Evolutionary conservation across 441 rosid species (phyloP).

Genomic region (Jatropha multifida): DNA sequence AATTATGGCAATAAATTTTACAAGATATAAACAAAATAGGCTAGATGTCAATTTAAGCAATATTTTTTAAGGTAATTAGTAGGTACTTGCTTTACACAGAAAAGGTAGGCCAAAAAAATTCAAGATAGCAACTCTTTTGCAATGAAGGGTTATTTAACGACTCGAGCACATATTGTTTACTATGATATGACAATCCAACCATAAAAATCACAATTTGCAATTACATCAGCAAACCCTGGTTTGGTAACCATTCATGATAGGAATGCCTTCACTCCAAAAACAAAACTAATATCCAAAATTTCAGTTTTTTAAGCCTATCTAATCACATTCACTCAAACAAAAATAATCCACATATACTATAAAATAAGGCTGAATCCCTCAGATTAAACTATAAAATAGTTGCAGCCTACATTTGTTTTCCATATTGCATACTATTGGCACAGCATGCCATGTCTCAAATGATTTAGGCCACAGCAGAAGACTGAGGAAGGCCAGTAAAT

Average conservation of each 20-base stretch:
- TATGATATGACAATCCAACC: neutral
- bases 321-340: neutral
- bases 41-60: neutral
- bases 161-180: neutral
- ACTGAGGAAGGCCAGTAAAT: neutral
- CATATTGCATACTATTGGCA: neutral
- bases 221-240: neutral
- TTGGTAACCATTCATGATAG: neutral
- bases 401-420: neutral
- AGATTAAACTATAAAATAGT: neutral
- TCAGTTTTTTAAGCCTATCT: neutral
- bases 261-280: neutral
- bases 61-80: neutral
- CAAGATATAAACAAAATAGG: neutral
- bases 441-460: neutral
- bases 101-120: neutral
- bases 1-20: neutral
- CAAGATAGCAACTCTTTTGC: neutral
- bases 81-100: neutral
- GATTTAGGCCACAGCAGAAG: slow-evolving; percentile 2
- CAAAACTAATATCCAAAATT: neutral
- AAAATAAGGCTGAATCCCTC: neutral
- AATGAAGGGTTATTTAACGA: neutral
- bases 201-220: neutral
- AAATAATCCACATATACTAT: neutral